Evolutionary conservation across 352 stramenopile species (phyloP).

Genomic region (Globisporangium emineosum): DNA sequence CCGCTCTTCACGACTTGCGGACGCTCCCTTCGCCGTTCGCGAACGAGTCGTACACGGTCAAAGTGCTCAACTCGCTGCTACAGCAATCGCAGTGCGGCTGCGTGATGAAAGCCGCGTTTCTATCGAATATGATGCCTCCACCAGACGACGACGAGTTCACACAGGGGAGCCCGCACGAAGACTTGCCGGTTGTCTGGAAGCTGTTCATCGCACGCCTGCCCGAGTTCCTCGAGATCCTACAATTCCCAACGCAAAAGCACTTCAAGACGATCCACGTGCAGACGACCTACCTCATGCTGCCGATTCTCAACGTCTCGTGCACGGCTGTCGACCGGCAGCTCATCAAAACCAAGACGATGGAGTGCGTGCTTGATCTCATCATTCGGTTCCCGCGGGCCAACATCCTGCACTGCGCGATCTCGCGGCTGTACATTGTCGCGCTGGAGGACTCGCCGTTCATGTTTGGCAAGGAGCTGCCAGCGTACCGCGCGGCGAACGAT

Average conservation of each 20-base stretch:
- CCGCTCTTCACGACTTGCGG: constrained; percentile 36
- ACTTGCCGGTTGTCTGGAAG: constrained; percentile 66
- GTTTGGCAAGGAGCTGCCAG: constrained; percentile 74
- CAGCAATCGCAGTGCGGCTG: constrained; percentile 72
- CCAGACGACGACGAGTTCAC: constrained; percentile 15
- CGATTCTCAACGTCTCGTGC: constrained; percentile 73
- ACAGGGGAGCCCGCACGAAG: constrained; percentile 45
- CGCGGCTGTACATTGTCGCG: constrained; percentile 69
- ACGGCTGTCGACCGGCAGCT: constrained; percentile 45
- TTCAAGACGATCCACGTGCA: constrained; percentile 69
- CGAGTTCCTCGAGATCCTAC: constrained; percentile 36
- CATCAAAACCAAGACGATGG: constrained; percentile 36
- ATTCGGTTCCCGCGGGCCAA: constrained; percentile 88
- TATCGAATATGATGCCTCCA: background rate
- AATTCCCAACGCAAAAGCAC: constrained; percentile 21
- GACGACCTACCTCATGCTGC: constrained; percentile 71
- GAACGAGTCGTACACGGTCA: constrained; percentile 70
- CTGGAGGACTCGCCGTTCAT: constrained; percentile 78
- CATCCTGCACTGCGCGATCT: constrained; percentile 64
- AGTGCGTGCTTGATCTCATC: constrained; percentile 86
- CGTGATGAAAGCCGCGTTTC: constrained; percentile 54
- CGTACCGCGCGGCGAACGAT: constrained; percentile 49
- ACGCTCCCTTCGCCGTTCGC: constrained; percentile 56
- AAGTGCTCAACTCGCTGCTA: constrained; percentile 76
- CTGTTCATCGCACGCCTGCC: constrained; percentile 41